Conservation (phyloP, 1,139 yeast species). For the Blastobotrys buckinghamii region DNA sequence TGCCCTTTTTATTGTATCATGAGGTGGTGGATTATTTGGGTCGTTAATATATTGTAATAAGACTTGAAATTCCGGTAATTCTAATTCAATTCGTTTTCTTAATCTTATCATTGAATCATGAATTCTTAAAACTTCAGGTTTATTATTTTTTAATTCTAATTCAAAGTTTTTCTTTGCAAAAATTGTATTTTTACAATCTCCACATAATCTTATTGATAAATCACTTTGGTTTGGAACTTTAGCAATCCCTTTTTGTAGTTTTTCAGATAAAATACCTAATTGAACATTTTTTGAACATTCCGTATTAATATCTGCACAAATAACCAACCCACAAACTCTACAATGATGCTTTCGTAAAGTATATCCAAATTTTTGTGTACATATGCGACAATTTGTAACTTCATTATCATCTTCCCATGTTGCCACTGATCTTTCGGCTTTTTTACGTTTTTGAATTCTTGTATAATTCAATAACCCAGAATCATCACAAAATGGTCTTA, state of each 20-base stretch:
- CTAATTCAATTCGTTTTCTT: constrained; percentile 34
- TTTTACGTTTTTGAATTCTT: constrained; percentile 27
- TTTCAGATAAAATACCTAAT: constrained; percentile 42
- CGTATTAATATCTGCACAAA: constrained; percentile 60
- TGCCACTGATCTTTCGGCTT: constrained; percentile 48
- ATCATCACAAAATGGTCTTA: constrained; percentile 20
- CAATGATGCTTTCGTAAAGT: constrained; percentile 80
- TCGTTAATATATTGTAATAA: constrained; percentile 33
- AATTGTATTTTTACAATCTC: constrained; percentile 57
- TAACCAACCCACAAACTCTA: constrained; percentile 73
- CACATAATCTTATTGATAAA: constrained; percentile 52
- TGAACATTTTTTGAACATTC: constrained; percentile 75
- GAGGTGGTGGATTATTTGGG: constrained; percentile 29
- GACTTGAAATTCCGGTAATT: constrained; percentile 40
- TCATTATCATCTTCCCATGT: constrained; percentile 62
- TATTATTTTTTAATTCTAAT: constrained; percentile 33
- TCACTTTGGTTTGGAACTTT: constrained; percentile 24
- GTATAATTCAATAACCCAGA: constrained; percentile 25
- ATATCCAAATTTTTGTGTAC: constrained; percentile 52
- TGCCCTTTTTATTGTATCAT: constrained; percentile 34
- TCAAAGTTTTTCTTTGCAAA: constrained; percentile 50
- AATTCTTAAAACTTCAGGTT: constrained; percentile 27
- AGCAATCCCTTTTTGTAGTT: constrained; percentile 23
- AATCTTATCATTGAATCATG: constrained; percentile 36
- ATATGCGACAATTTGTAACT: constrained; percentile 55